Conservation (phyloP, 106 monocot species). For the Acorus gramineus region DNA sequence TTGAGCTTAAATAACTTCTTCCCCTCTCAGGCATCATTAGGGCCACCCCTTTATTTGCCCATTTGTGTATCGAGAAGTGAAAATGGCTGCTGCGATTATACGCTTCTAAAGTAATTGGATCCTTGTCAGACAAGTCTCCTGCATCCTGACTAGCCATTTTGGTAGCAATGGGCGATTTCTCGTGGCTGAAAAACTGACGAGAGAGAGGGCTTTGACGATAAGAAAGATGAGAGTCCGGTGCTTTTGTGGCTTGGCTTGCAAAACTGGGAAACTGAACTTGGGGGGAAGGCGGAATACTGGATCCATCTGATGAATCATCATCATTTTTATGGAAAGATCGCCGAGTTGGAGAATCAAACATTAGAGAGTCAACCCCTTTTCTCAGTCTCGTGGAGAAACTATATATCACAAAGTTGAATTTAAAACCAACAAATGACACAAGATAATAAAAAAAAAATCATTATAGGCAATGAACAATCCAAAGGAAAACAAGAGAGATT, state of each 20-base stretch:
- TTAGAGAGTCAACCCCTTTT: constrained; percentile 17
- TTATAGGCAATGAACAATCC: not conserved
- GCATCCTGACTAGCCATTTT: constrained; percentile 1
- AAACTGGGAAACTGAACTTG: constrained; percentile 9
- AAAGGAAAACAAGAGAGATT: not conserved
- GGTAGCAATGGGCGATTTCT: constrained; percentile 12
- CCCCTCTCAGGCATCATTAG: constrained; percentile 31
- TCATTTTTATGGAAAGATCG: constrained; percentile 6
- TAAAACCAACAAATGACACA: not conserved
- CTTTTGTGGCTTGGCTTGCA: constrained; percentile 19
- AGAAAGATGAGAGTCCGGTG: constrained; percentile 15
- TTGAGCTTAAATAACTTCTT: constrained; percentile 5
- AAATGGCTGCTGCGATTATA: constrained; percentile 28
- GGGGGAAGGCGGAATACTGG: constrained; percentile 22
- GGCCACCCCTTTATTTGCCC: constrained; percentile 76
- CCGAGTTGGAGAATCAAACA: constrained; percentile 18
- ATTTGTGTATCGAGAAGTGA: constrained; percentile 89
- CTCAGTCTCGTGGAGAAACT: constrained; percentile 25
- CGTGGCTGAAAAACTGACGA: constrained; percentile 20
- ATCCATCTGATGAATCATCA: constrained; percentile 17
- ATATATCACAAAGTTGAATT: not conserved
- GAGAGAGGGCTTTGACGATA: constrained; percentile 33
- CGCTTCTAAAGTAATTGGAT: constrained; percentile 24
- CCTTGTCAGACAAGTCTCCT: constrained; percentile 14
- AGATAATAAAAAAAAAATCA: not conserved